Evolutionary conservation across 2,329 filamentous ascomycete genomes (phyloP), one percentile per base, ranked within the genome.

Genomic region (Pyrenochaeta sp.): DNA sequence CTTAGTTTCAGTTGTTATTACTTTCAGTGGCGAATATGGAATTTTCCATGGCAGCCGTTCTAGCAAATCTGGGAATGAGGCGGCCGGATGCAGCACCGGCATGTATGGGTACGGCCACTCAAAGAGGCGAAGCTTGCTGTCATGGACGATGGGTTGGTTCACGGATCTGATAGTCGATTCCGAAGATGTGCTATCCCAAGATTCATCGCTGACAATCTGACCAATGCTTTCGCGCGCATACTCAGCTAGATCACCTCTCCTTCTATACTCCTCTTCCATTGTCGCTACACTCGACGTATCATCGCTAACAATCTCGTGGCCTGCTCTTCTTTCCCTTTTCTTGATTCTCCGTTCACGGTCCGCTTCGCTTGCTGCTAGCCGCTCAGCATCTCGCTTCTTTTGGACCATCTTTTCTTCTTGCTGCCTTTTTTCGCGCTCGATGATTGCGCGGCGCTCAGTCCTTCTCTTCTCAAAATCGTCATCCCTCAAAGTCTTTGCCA

Each of bases 61-160:
- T 7, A 32, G 30, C 15, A 55, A 52, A 7, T 52, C 27, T 1
- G 39, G 43, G 4, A 44, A 37, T 5, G 37, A 30, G 6, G 40
- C 37, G 3, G 59, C 61, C 7, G 47, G 49, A 40, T 30, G 36
- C 0, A 15, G 22, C 0, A 52, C 53, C 1, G 72, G 71, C 43
- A 65, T 48, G 2, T 45, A 44, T 5, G 22, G 12, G 24, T 67
- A 67, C 1, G 65, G 60, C 72, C 73, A 75, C 55, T 76, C 70
- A 25, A 66, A 71, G 0, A 76, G 59, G 5, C 66, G 58, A 0
- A 76, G 58, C 25, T 49, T 70, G 37, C 61, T 65, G 9, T 50
- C 58, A 8, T 65, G 58, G 13, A 53, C 43, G 10, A 62, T 59
- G 1, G 54, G 50, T 2, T 34, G 37, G 27, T 62, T 28, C 2